Evolutionary conservation across 257 asterid genomes (phyloP).

Genomic region (Avicennia marina): DNA sequence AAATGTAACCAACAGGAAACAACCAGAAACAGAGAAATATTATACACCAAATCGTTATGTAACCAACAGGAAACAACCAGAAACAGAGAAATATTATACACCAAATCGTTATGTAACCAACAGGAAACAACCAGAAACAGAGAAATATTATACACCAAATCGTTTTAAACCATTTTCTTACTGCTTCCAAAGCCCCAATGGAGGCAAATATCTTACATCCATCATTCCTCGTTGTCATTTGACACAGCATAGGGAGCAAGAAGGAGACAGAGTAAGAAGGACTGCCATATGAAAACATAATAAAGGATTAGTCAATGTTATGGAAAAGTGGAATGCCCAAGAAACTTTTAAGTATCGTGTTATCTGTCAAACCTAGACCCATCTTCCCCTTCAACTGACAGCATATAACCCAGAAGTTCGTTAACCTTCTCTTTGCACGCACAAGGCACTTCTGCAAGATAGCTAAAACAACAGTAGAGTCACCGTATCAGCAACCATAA

Average conservation of each 20-base stretch:
- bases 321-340: conserved; percentile 1
- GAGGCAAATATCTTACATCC: conserved; percentile 65
- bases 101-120: background rate
- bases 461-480: conserved; percentile 40
- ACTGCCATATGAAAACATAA: conserved; percentile 34
- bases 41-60: background rate
- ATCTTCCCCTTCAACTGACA: conserved; percentile 71
- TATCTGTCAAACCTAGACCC: conserved; percentile 48
- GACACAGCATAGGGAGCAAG: conserved; percentile 90
- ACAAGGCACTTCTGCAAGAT: conserved; percentile 85
- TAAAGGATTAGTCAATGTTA: conserved; percentile 19
- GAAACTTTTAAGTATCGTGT: conserved; percentile 9
- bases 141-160: conserved; percentile 3
- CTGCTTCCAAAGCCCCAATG: conserved; percentile 57
- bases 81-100: too few relatives aligned
- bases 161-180: conserved; percentile 27
- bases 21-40: too few relatives aligned
- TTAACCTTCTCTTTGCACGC: conserved; percentile 70
- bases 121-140: conserved; percentile 6
- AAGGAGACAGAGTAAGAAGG: conserved; percentile 61
- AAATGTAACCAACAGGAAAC: too few relatives aligned
- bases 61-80: too few relatives aligned
- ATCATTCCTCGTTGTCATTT: conserved; percentile 60
- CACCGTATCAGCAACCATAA: conserved; percentile 16
- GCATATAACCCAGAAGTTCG: conserved; percentile 71